phyloP scores from a whole-genome alignment of 2,329 filamentous ascomycete species.

The Aspergillus texensis region DNA sequence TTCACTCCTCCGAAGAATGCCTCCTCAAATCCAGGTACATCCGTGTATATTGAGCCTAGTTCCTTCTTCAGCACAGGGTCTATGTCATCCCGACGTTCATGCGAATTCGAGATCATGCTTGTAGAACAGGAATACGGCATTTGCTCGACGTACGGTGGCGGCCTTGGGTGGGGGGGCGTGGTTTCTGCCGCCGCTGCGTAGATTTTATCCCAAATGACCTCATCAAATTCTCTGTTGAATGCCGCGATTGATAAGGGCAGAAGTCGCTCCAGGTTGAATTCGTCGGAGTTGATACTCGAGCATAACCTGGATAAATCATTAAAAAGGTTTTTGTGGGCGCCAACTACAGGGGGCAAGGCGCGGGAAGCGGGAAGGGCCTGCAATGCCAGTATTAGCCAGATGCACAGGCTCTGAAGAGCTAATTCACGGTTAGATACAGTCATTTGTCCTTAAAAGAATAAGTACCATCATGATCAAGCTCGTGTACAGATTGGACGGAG shows the following conservation, averaged over 20 bases:
- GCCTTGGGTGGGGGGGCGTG: constrained; percentile 20
- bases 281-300: constrained; percentile 10
- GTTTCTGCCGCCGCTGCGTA: constrained; percentile 18
- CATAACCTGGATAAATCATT: constrained; percentile 20
- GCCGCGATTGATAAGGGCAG: constrained; percentile 21
- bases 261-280: constrained; percentile 22
- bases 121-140: constrained; percentile 28
- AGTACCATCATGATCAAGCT: background rate
- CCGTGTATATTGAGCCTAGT: constrained; percentile 28
- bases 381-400: background rate
- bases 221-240: constrained; percentile 8
- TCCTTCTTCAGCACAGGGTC: constrained; percentile 31
- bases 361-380: background rate
- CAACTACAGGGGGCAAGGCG: background rate
- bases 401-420: background rate
- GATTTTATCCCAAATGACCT: constrained; percentile 25
- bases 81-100: constrained; percentile 29
- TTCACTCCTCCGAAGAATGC: constrained; percentile 30
- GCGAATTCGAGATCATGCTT: constrained; percentile 33
- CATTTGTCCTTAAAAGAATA: background rate
- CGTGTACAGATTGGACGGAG: background rate
- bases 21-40: constrained; percentile 27
- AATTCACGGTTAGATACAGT: constrained; percentile 1
- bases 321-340: constrained; percentile 11
- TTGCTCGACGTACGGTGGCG: constrained; percentile 21